Conservation (phyloP, 257 asterid genomes). For the Nicotiana otophora region DNA sequence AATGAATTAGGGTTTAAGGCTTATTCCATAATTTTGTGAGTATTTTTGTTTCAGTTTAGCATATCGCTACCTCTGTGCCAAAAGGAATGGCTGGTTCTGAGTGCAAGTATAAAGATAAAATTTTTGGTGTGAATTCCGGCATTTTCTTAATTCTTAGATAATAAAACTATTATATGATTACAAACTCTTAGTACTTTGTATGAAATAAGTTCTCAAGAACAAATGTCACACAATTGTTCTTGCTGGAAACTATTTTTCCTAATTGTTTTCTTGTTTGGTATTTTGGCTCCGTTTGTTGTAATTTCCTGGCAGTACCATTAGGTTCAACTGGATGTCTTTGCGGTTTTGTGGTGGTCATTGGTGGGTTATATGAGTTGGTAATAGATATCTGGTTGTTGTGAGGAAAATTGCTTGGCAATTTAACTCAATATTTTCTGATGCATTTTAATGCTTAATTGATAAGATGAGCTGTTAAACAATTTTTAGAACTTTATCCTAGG, state of each 20-base stretch:
- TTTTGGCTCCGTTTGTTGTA: neutral
- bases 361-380: neutral
- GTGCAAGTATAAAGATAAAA: neutral
- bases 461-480: neutral
- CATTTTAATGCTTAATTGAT: neutral
- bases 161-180: neutral
- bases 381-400: neutral
- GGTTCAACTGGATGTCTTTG: neutral
- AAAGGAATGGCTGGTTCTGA: neutral
- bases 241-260: neutral
- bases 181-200: neutral
- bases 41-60: neutral
- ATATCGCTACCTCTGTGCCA: neutral
- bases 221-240: neutral
- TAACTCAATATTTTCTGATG: neutral
- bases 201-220: neutral
- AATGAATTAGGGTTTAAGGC: neutral
- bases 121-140: neutral
- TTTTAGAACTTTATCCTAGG: neutral
- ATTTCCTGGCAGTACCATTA: neutral
- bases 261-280: neutral
- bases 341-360: neutral
- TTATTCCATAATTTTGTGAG: slow-evolving; percentile 7
- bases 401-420: neutral
- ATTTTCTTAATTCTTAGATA: neutral